Evolutionary conservation across 352 stramenopile species (phyloP), one percentile per base, ranked within the genome.

Genomic region (Pythium insidiosum): DNA sequence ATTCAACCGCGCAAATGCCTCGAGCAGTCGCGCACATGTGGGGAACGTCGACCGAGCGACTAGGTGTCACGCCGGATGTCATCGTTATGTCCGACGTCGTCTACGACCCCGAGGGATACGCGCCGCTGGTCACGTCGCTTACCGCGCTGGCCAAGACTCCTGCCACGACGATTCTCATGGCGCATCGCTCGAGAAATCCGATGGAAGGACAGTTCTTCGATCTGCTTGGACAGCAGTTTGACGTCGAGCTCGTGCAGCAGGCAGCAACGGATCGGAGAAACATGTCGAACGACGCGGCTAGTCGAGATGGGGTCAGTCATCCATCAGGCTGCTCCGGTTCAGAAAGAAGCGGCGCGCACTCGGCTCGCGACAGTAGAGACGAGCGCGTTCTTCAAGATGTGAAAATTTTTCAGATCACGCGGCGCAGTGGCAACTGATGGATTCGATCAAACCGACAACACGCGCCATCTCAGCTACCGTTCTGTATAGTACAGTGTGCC

Each of bases 191-290:
- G 33, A 63, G 78, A 16, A 85, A 91, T 56, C 75, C 78, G 1
- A 83, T 82, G 68, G 78, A 91, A 48, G 65, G 88, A 34, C 57
- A 88, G 41, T 88, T 91, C 50, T 91, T 91, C 61, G 61, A 79
- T 25, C 46, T 81, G 31, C 45, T 90, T 21, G 61, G 51, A 9
- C 33, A 53, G 24, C 49, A 43, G 19, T 87, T 86, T 38, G 37
- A 57, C 31, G 74, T 53, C 61, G 47, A 73, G 43, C 57, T 62
- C 22, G 55, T 79, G 6, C 60, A 84, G 43, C 87, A 63, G 66
- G 52, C 50, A n/a, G 35, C 28, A 33, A 33, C 28, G 9, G 15
- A 15, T 15, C 9, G 28, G 9, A 33, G 28, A 9, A 15, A 33
- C 28, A 33, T 33, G 28, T 13, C 28, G 9, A 33, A 33, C 9